Percentiles rank a stretch among this genome's conserved stretches.
Conservation (phyloP, 2,329 filamentous ascomycete species). For the Arthrobotrys entomopaga region DNA sequence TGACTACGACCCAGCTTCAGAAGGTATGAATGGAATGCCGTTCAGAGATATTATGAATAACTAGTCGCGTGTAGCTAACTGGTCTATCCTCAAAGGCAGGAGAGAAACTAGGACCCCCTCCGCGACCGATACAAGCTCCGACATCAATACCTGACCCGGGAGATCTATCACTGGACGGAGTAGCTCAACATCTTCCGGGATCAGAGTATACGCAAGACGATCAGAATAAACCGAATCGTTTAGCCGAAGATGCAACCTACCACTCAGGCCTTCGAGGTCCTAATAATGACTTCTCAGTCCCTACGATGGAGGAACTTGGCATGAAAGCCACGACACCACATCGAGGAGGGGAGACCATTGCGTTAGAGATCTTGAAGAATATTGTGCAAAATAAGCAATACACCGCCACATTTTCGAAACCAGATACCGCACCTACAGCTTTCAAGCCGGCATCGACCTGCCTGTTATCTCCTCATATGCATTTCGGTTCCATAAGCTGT, state of each 20-base stretch:
- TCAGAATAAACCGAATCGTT: constrained; percentile 67
- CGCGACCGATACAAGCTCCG: constrained; percentile 71
- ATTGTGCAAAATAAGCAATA: constrained; percentile 73
- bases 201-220: constrained; percentile 70
- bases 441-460: constrained; percentile 79
- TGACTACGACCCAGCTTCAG: constrained; percentile 76
- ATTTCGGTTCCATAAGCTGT: constrained; percentile 77
- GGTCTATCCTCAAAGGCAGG: constrained; percentile 64
- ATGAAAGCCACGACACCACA: constrained; percentile 74
- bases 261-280: constrained; percentile 74
- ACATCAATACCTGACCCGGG: constrained; percentile 72
- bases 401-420: constrained; percentile 79
- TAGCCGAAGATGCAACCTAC: constrained; percentile 68
- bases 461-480: constrained; percentile 76
- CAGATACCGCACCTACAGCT: constrained; percentile 77
- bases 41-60: too few species aligned
- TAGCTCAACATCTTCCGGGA: constrained; percentile 22
- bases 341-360: constrained; percentile 75
- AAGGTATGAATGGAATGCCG: constrained; percentile 56
- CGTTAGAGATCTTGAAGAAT: constrained; percentile 69
- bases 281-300: constrained; percentile 74
- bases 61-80: not conserved
- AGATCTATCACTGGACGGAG: constrained; percentile 67
- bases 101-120: constrained; percentile 71
- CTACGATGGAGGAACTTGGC: constrained; percentile 76